Percentiles rank a stretch among this genome's conserved stretches.
Evolutionary conservation across 345 rosid species (phyloP).

Genomic region (Gossypium sturtianum): DNA sequence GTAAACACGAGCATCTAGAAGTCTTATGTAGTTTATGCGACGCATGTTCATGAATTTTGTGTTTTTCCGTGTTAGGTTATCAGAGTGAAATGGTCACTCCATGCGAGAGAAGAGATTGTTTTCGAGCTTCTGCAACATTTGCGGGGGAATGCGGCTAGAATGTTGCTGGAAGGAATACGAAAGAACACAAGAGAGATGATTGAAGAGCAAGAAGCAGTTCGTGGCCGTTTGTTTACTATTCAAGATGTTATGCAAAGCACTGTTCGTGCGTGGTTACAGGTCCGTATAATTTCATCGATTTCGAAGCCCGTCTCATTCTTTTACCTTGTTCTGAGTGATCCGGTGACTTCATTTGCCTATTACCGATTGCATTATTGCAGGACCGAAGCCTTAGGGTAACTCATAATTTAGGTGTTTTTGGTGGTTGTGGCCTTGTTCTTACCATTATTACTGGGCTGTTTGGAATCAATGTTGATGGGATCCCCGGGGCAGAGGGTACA

Average conservation of each 20-base stretch:
- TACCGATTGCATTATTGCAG: slow-evolving; percentile 24
- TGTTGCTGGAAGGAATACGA: slow-evolving; percentile 50
- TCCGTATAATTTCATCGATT: slow-evolving; percentile 11
- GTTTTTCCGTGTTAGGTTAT: slow-evolving; percentile 48
- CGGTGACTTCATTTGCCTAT: neutral
- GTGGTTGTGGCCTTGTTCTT: slow-evolving; percentile 90
- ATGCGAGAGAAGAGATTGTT: slow-evolving; percentile 91
- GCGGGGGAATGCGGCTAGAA: slow-evolving; percentile 50
- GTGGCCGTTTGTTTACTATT: slow-evolving; percentile 92
- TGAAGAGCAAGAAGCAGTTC: slow-evolving; percentile 97
- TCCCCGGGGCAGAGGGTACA: slow-evolving; percentile 66
- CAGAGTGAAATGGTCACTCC: slow-evolving; percentile 99
- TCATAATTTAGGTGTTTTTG: slow-evolving; percentile 85
- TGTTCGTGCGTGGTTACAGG: slow-evolving; percentile 99
- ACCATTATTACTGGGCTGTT: slow-evolving; percentile 73
- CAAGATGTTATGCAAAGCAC: slow-evolving; percentile 98
- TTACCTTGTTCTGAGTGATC: neutral
- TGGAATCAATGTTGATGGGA: slow-evolving; percentile 98
- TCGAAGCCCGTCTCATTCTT: neutral
- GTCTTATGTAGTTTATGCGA: neutral
- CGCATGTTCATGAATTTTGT: neutral
- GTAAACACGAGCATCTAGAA: neutral
- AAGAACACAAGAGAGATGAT: slow-evolving; percentile 85
- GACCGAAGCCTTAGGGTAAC: slow-evolving; percentile 86
- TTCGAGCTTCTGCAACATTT: slow-evolving; percentile 89